Percentiles rank a stretch among this genome's conserved stretches.
Evolutionary conservation across 1,284 basidiomycete genomes (phyloP).

Genomic region (Ceratorhiza oryzae-sativae): DNA sequence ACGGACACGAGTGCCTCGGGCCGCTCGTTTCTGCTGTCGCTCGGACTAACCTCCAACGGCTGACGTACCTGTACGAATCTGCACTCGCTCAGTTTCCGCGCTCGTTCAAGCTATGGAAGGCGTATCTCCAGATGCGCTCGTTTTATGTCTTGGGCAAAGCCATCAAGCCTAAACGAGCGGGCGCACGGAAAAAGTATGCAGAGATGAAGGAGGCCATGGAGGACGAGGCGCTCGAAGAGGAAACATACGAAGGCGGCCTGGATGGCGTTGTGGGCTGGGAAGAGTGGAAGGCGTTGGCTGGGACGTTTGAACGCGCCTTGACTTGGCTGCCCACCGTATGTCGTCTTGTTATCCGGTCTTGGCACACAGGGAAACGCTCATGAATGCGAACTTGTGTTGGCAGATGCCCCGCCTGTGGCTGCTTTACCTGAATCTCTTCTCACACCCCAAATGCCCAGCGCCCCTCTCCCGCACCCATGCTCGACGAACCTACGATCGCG

Average conservation of each 20-base stretch:
- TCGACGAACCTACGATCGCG: slow-evolving; percentile 92
- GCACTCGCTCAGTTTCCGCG: slow-evolving; percentile 88
- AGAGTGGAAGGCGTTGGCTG: slow-evolving; percentile 92
- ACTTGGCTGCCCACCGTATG: slow-evolving; percentile 91
- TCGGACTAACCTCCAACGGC: slow-evolving; percentile 78
- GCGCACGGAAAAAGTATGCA: slow-evolving; percentile 85
- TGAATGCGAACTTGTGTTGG: not conserved
- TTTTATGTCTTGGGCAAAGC: slow-evolving; percentile 84
- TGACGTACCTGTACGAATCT: slow-evolving; percentile 92
- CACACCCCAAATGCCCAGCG: slow-evolving; percentile 89
- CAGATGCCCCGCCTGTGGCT: slow-evolving; percentile 95
- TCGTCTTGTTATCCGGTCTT: too few species aligned
- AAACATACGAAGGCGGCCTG: slow-evolving; percentile 84
- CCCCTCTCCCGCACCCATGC: slow-evolving; percentile 88
- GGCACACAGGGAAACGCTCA: too few species aligned
- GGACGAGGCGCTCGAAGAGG: slow-evolving; percentile 77
- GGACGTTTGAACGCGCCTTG: slow-evolving; percentile 89
- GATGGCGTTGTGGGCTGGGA: slow-evolving; percentile 90
- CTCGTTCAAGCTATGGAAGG: slow-evolving; percentile 95
- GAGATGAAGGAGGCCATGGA: slow-evolving; percentile 89
- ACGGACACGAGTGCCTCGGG: slow-evolving; percentile 61
- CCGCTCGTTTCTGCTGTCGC: slow-evolving; percentile 76
- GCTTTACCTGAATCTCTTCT: slow-evolving; percentile 88
- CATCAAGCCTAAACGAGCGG: slow-evolving; percentile 73
- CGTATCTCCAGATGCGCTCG: slow-evolving; percentile 86